phyloP scores from a whole-genome alignment of 108 stramenopile species.

The Cyclotella kingstonii region DNA sequence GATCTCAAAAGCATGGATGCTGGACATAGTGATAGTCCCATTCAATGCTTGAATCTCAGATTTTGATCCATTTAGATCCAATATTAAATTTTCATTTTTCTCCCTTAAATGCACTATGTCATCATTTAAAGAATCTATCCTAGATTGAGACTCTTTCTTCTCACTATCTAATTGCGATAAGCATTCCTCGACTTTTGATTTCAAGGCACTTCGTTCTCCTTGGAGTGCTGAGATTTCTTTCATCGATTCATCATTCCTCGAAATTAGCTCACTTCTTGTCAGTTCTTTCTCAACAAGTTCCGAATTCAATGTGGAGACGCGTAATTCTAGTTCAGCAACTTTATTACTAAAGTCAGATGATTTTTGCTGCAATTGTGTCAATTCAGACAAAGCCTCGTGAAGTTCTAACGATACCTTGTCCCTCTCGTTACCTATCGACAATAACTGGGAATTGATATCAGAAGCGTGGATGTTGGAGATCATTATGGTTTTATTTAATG shows the following conservation, averaged over 20 bases:
- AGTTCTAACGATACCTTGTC: no score
- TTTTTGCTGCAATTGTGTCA: no score
- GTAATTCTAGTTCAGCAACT: not conserved
- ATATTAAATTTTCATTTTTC: not conserved
- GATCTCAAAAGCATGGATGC: no score
- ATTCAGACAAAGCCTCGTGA: no score
- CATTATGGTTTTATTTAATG: no score
- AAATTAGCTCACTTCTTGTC: not conserved
- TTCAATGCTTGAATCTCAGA: no score
- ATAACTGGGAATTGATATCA: no score
- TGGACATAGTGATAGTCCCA: no score
- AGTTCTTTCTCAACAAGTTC: not conserved
- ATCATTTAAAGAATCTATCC: not conserved
- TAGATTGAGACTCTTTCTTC: slow-evolving; percentile 2
- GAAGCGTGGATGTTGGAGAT: no score
- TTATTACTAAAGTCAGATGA: no score
- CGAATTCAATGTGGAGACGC: not conserved
- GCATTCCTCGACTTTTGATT: slow-evolving; percentile 7
- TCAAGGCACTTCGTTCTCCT: slow-evolving; percentile 3
- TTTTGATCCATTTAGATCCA: not conserved
- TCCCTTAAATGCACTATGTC: not conserved
- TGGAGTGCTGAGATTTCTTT: not conserved
- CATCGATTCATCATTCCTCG: slow-evolving; percentile 1
- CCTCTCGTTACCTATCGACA: no score
- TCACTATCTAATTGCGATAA: slow-evolving; percentile 3